Percentiles rank a stretch among this genome's conserved stretches.
Evolutionary conservation across 768 basidiomycete genomes (phyloP).

Genomic region (Rhodocollybia butyracea): DNA sequence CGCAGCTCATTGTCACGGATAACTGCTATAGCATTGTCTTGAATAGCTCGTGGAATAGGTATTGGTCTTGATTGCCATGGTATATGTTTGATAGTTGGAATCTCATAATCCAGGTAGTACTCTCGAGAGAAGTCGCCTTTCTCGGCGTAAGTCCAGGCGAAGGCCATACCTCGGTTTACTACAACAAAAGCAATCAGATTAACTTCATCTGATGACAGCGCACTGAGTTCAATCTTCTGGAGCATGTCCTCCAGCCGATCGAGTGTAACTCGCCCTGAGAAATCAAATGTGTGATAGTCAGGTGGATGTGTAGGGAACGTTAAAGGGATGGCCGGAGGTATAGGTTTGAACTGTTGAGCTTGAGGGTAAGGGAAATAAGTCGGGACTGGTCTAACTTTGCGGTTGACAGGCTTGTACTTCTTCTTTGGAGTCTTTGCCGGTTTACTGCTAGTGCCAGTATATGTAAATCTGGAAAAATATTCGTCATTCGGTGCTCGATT

Average conservation of each 20-base stretch:
- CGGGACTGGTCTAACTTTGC: neutral
- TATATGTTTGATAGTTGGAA: neutral
- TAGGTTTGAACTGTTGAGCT: neutral
- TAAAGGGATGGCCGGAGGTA: neutral
- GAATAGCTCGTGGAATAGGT: neutral
- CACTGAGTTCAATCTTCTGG: neutral
- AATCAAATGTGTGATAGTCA: neutral
- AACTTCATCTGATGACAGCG: neutral
- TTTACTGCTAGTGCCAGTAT: too few relatives aligned
- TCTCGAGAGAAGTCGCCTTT: neutral
- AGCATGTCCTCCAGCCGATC: neutral
- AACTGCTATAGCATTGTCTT: neutral
- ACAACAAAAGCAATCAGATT: neutral
- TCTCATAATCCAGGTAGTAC: neutral
- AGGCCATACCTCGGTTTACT: neutral
- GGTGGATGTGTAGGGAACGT: neutral
- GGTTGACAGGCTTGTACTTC: too few relatives aligned
- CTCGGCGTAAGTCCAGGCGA: neutral
- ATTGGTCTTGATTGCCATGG: neutral
- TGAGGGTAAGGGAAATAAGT: neutral
- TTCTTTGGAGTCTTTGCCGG: too few relatives aligned
- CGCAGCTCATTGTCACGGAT: neutral
- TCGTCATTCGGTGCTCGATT: too few relatives aligned
- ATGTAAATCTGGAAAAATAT: too few relatives aligned
- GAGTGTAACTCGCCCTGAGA: neutral